Evolutionary conservation across 1,284 basidiomycete genomes (phyloP).

Genomic region (Ganoderma leucocontextum): DNA sequence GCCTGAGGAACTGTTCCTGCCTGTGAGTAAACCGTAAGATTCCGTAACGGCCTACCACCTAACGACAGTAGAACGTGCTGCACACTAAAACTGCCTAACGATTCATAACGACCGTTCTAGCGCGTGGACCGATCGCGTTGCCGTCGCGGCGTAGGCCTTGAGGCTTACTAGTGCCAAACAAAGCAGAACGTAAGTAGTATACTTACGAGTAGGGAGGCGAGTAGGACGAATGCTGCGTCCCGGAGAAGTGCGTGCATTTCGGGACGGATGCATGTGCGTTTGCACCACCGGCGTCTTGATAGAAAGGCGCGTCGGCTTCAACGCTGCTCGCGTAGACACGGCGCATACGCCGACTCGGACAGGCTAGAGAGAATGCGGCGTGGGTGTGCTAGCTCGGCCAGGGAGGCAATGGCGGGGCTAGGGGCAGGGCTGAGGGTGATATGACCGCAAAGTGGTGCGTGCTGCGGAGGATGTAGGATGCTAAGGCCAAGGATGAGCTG

Average conservation of each 20-base stretch:
- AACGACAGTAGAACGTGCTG: background rate
- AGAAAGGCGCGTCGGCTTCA: background rate
- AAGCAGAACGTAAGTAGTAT: background rate
- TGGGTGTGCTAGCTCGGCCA: background rate
- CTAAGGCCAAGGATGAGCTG: background rate
- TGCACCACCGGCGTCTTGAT: conserved; percentile 1
- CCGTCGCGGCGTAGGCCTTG: background rate
- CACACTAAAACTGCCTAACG: background rate
- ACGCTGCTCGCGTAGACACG: background rate
- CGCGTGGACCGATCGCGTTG: background rate
- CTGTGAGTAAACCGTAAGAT: background rate
- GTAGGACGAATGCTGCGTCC: background rate
- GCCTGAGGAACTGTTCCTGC: background rate
- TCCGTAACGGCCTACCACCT: background rate
- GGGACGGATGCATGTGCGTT: background rate
- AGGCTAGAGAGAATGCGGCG: background rate
- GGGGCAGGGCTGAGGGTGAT: background rate
- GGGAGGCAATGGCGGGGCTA: too few species aligned
- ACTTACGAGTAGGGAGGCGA: background rate
- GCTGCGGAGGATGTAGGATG: background rate
- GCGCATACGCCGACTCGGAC: too few species aligned
- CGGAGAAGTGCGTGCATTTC: background rate
- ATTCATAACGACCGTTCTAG: background rate
- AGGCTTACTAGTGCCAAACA: background rate
- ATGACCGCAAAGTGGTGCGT: background rate